Evolutionary conservation across 2,329 filamentous ascomycete genomes (phyloP).

Genomic region (Exophiala spinifera): DNA sequence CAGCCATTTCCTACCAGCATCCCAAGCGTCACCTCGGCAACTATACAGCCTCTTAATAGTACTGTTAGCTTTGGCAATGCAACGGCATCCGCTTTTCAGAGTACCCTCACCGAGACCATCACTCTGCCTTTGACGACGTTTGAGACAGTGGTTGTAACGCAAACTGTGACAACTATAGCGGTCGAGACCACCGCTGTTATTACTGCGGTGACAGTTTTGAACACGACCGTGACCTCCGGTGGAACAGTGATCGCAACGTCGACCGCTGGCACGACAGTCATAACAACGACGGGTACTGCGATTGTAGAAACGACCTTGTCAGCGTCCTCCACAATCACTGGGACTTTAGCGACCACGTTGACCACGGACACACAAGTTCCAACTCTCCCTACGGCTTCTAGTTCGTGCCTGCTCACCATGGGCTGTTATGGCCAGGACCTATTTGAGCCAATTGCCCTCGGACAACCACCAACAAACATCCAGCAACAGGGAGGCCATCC

Average conservation of each 20-base stretch:
- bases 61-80: slow-evolving; percentile 23
- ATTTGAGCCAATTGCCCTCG: slow-evolving; percentile 42
- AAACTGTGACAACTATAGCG: slow-evolving; percentile 24
- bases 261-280: slow-evolving; percentile 23
- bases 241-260: slow-evolving; percentile 23
- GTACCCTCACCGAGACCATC: slow-evolving; percentile 26
- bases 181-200: slow-evolving; percentile 23
- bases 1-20: slow-evolving; percentile 29
- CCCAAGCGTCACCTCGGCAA: slow-evolving; percentile 23
- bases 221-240: slow-evolving; percentile 23
- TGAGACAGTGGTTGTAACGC: slow-evolving; percentile 22
- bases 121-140: slow-evolving; percentile 28
- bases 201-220: slow-evolving; percentile 24
- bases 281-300: slow-evolving; percentile 25
- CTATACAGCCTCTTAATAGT: slow-evolving; percentile 25
- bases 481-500: slow-evolving; percentile 41
- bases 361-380: slow-evolving; percentile 12
- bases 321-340: slow-evolving; percentile 22
- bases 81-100: slow-evolving; percentile 16
- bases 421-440: slow-evolving; percentile 38
- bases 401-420: slow-evolving; percentile 24
- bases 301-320: slow-evolving; percentile 25
- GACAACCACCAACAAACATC: slow-evolving; percentile 39
- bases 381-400: slow-evolving; percentile 18
- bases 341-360: slow-evolving; percentile 24